phyloP scores from a whole-genome alignment of 164 flowering plant species.

The Malania oleifera region DNA sequence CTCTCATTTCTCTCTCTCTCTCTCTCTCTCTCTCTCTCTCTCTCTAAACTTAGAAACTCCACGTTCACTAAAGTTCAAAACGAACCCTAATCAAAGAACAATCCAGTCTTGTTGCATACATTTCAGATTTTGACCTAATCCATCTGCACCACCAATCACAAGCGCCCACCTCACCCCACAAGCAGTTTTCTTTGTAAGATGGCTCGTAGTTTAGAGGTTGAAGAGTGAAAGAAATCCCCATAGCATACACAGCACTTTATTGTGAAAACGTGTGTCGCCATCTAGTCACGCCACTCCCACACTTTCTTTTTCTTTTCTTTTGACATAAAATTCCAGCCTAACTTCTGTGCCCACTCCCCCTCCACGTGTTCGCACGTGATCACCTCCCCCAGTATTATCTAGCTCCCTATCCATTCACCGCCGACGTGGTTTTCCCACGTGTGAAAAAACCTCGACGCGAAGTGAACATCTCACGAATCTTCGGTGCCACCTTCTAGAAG shows the following conservation, averaged over 20 bases:
- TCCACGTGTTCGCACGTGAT: slow-evolving; percentile 26
- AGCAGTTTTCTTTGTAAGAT: neutral
- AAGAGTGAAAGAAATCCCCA: slow-evolving; percentile 28
- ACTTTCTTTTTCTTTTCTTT: neutral
- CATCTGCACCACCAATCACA: too few relatives aligned
- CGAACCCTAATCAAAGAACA: neutral
- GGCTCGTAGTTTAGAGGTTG: slow-evolving; percentile 11
- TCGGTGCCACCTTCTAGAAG: slow-evolving; percentile 14
- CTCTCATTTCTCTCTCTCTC: too few relatives aligned
- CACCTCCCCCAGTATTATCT: too few relatives aligned
- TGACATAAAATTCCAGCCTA: slow-evolving; percentile 17
- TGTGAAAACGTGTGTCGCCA: slow-evolving; percentile 22
- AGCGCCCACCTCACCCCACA: too few relatives aligned
- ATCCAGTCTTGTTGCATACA: neutral
- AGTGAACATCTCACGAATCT: neutral
- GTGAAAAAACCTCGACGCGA: slow-evolving; percentile 14
- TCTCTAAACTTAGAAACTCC: neutral
- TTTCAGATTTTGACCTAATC: neutral
- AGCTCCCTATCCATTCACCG: too few relatives aligned
- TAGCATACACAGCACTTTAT: neutral
- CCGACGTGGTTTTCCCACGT: slow-evolving; percentile 21
- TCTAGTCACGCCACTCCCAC: neutral
- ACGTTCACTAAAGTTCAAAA: slow-evolving; percentile 15
- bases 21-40: neutral
- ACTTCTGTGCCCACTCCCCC: neutral